Evolutionary conservation across 345 rosid species (phyloP).

Genomic region (Zanthoxylum bungeanum): DNA sequence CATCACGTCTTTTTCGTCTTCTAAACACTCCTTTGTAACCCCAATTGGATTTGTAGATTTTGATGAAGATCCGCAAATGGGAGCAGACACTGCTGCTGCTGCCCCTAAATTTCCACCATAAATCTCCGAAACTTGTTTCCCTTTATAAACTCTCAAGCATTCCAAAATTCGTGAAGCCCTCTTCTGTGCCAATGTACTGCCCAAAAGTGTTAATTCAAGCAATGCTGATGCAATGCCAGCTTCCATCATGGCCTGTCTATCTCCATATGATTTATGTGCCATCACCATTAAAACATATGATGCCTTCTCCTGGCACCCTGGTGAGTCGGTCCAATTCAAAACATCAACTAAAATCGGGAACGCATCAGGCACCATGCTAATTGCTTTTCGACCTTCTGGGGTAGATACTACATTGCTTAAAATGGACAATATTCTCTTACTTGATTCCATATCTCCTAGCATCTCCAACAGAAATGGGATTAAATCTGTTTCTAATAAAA

Average conservation of each 20-base stretch:
- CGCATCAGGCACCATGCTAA: conserved; percentile 54
- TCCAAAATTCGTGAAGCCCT: conserved; percentile 93
- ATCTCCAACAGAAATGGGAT: conserved; percentile 51
- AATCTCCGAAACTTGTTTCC: conserved; percentile 72
- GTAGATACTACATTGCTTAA: conserved; percentile 76
- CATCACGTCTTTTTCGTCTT: conserved; percentile 67
- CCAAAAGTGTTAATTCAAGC: conserved; percentile 86
- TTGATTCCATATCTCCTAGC: conserved; percentile 88
- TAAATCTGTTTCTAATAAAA: conserved; percentile 59
- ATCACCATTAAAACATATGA: conserved; percentile 82
- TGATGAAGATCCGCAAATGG: conserved; percentile 69
- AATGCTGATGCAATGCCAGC: conserved; percentile 79
- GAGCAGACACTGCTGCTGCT: conserved; percentile 77
- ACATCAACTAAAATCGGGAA: conserved; percentile 80
- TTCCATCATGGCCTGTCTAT: conserved; percentile 87
- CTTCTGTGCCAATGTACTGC: conserved; percentile 90
- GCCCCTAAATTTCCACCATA: conserved; percentile 48
- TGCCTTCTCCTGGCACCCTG: conserved; percentile 89
- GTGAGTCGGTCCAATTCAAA: conserved; percentile 88
- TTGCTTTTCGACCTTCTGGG: conserved; percentile 80
- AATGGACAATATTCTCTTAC: conserved; percentile 76
- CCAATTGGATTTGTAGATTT: conserved; percentile 32
- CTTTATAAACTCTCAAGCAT: conserved; percentile 75
- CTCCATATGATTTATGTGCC: conserved; percentile 88
- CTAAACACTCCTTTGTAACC: conserved; percentile 36